Evolutionary conservation across 345 rosid genomes (phyloP).

Genomic region (Populus pruinosa): DNA sequence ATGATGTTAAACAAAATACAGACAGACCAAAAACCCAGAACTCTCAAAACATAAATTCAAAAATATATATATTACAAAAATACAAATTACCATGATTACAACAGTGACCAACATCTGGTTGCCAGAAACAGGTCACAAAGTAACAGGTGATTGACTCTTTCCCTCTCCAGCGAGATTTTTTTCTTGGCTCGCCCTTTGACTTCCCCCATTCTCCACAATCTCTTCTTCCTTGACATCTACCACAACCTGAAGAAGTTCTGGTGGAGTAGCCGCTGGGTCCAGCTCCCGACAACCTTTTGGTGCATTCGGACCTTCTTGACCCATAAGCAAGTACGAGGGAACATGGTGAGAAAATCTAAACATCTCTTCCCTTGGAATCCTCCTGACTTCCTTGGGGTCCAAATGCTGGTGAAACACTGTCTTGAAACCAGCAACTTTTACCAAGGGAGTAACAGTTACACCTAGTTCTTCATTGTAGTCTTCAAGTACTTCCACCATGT

Average conservation of each 20-base stretch:
- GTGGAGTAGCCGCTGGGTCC: slow-evolving; percentile 26
- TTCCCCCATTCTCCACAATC: slow-evolving; percentile 20
- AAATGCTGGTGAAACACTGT: slow-evolving; percentile 24
- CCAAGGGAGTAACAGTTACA: slow-evolving; percentile 14
- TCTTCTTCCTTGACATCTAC: slow-evolving; percentile 34
- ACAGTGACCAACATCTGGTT: background rate
- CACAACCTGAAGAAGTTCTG: slow-evolving; percentile 31
- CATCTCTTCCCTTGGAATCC: slow-evolving; percentile 19
- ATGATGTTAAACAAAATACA: background rate
- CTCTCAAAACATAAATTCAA: background rate
- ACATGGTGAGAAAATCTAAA: slow-evolving; percentile 28
- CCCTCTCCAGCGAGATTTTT: slow-evolving; percentile 2
- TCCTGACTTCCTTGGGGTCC: slow-evolving; percentile 20
- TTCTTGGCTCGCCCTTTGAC: slow-evolving; percentile 11
- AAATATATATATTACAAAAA: background rate
- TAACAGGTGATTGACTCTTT: slow-evolving; percentile 1
- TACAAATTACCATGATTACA: background rate
- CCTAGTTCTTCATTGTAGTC: slow-evolving; percentile 20
- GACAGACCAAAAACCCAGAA: background rate
- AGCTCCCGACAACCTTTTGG: slow-evolving; percentile 30
- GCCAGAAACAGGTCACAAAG: background rate
- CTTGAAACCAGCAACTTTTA: slow-evolving; percentile 30
- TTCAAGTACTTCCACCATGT: slow-evolving; percentile 26
- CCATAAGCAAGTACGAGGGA: slow-evolving; percentile 24
- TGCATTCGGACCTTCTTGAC: slow-evolving; percentile 25